Evolutionary conservation across 345 rosid genomes (phyloP), one percentile per base, ranked within the genome.

Genomic region (Eutrema japonicum): DNA sequence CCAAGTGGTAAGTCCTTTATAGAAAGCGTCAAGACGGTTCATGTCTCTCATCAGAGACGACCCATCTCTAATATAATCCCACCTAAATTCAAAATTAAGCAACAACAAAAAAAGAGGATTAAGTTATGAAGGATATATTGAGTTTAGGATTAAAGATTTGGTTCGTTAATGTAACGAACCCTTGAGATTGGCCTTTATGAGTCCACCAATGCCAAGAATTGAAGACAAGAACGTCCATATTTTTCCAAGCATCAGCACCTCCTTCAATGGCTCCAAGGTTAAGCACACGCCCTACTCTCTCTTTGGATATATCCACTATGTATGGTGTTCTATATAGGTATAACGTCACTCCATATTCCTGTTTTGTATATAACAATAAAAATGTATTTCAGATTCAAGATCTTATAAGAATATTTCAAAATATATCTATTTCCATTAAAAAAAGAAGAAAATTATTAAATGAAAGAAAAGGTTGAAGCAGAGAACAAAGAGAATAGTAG

Each of bases 121-220:
- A 6, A 68, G 58, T 48, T 30, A 51, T 36, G 2, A 51, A 22
- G 10, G 59, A 7, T 50, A 53, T 8, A 9, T 16, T 14, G 29
- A 26, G 10, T 41, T 32, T 59, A 74, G 47, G 47, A 58, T 2
- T 5, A 8, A 65, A 64, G 35, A 38, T 11, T 42, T 59, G 63
- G 57, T 66, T 56, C n/a, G 10, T 56, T 29, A 50, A 26, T 66
- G 65, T 71, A 59, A 65, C 83, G 0, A 66, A 94, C 98, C 81
- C 80, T 77, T 87, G 93, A 46, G 92, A 73, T 27, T 63, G 48
- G 36, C 96, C 97, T 7, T 85, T 82, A 73, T 91, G 98, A 43
- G 87, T 85, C 98, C 98, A 94, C 98, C 98, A 94, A 76, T 94
- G 98, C 98, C 96, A 94, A 29, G 95, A 85, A 70, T 94, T 94